A percentile compares a stretch with the other conserved stretches of the same genome.
phyloP scores from a whole-genome alignment of 2,329 filamentous ascomycete genomes.

The Trichophyton mentagrophytes region DNA sequence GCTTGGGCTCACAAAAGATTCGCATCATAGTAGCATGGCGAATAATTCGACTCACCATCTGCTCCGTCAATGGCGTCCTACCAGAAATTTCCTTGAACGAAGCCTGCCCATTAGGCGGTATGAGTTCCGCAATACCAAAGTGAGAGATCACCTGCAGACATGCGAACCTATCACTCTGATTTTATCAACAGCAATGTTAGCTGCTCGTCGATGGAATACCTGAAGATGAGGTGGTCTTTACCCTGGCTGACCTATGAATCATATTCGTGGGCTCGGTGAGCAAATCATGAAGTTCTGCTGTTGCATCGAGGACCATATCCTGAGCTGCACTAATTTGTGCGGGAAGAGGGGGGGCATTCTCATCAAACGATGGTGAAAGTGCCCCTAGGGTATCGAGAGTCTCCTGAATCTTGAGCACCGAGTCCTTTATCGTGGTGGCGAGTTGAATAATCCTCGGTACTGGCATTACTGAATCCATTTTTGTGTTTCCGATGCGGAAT shows the following conservation, averaged over 20 bases:
- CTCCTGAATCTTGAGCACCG: not conserved
- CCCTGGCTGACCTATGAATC: slow-evolving; percentile 18
- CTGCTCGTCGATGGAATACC: not conserved
- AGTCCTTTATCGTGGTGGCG: not conserved
- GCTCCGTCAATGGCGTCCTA: slow-evolving; percentile 27
- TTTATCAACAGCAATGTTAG: not conserved
- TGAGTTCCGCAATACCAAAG: slow-evolving; percentile 36
- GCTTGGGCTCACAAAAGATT: slow-evolving; percentile 19
- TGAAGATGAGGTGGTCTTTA: slow-evolving; percentile 18
- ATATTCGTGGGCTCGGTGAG: slow-evolving; percentile 32
- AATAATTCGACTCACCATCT: slow-evolving; percentile 29
- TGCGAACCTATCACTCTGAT: slow-evolving; percentile 31
- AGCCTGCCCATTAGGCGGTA: slow-evolving; percentile 37
- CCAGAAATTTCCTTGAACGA: slow-evolving; percentile 32
- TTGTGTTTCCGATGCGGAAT: not conserved
- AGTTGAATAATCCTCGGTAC: not conserved
- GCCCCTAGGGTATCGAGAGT: slow-evolving; percentile 29
- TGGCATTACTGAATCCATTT: not conserved
- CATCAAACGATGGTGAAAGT: slow-evolving; percentile 31
- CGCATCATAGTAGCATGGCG: slow-evolving; percentile 30
- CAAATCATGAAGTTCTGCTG: slow-evolving; percentile 34
- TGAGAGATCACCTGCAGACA: slow-evolving; percentile 40
- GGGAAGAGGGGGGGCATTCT: slow-evolving; percentile 27
- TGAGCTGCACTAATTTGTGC: slow-evolving; percentile 29
- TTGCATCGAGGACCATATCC: slow-evolving; percentile 27